Conservation (phyloP, 2,329 filamentous ascomycete species). For the Beauveria medogensis region DNA sequence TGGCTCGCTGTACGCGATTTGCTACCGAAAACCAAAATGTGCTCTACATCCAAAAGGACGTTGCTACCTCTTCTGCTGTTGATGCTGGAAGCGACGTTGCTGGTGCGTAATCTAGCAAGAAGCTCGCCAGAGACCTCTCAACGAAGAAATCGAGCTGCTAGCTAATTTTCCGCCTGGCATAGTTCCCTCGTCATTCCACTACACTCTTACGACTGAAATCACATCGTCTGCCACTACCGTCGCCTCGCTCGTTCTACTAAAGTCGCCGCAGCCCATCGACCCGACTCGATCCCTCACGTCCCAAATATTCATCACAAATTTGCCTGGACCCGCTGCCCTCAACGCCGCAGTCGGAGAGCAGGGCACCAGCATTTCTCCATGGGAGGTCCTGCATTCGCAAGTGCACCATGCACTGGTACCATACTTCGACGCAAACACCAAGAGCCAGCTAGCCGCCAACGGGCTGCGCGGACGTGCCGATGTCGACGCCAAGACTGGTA, state of each 20-base stretch:
- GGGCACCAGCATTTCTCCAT: conserved; percentile 69
- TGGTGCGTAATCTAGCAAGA: conserved; percentile 27
- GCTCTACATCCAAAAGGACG: conserved; percentile 85
- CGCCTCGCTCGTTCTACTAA: conserved; percentile 81
- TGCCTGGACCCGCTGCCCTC: conserved; percentile 71
- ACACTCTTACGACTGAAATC: conserved; percentile 75
- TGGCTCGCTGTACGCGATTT: conserved; percentile 82
- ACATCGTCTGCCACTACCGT: conserved; percentile 71
- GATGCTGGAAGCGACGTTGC: conserved; percentile 40
- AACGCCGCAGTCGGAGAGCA: conserved; percentile 61
- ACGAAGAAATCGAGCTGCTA: not conserved
- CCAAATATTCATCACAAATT: conserved; percentile 87
- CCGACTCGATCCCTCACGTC: conserved; percentile 71
- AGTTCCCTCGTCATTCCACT: conserved; percentile 56
- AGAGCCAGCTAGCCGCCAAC: conserved; percentile 61
- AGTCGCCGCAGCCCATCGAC: conserved; percentile 82
- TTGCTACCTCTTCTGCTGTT: conserved; percentile 44
- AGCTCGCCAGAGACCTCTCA: not conserved
- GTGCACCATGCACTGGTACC: conserved; percentile 87
- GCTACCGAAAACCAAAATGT: conserved; percentile 80
- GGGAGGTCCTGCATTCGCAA: conserved; percentile 85
- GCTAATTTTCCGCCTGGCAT: conserved; percentile 3
- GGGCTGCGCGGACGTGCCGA: conserved; percentile 68
- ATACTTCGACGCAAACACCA: conserved; percentile 95
- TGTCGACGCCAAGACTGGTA: conserved; percentile 84